phyloP scores from a whole-genome alignment of 139 green algal species.

The Ulvella scutata region DNA sequence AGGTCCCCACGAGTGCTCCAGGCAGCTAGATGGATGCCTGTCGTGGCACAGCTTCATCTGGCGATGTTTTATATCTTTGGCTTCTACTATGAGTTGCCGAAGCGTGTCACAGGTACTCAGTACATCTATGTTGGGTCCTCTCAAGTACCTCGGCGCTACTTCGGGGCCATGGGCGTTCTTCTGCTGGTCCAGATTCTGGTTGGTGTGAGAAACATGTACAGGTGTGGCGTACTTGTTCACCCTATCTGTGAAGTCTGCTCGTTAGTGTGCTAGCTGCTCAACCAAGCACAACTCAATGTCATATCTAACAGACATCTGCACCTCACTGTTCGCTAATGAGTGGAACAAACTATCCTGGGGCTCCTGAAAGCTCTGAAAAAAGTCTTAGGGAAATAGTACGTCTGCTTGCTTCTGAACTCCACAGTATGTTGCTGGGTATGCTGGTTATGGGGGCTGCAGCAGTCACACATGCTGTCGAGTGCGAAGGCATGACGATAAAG shows the following conservation, averaged over 20 bases:
- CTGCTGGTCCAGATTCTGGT: background rate
- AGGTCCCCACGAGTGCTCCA: background rate
- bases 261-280: background rate
- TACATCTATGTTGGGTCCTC: background rate
- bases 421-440: no score
- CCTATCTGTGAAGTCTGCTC: background rate
- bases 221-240: background rate
- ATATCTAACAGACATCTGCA: background rate
- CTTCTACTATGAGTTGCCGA: background rate
- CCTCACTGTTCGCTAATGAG: background rate
- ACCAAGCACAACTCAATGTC: background rate
- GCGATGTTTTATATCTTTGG: background rate
- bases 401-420: no score
- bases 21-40: background rate
- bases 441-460: no score
- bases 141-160: background rate
- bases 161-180: background rate
- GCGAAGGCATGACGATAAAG: no score
- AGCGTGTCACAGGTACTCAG: background rate
- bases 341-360: background rate
- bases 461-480: no score
- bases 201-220: background rate
- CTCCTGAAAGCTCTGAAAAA: no score
- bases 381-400: no score
- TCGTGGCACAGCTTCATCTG: background rate